Conservation (phyloP, 2,329 filamentous ascomycete genomes). For the Periconia sp. region DNA sequence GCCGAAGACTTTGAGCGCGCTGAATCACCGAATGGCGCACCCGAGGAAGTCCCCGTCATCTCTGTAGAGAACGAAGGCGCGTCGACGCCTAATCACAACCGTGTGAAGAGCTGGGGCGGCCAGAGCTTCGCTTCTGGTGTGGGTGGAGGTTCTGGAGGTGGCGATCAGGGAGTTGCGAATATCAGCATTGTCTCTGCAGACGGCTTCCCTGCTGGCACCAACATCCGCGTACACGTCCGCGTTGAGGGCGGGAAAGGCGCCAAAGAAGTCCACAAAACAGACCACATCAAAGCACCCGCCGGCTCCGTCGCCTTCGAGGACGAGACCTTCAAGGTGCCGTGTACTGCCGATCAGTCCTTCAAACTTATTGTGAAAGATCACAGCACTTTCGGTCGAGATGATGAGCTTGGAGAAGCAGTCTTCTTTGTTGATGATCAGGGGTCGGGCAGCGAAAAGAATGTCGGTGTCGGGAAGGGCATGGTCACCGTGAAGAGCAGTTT, state of each 20-base stretch:
- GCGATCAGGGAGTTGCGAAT: slow-evolving; percentile 74
- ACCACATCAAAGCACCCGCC: slow-evolving; percentile 76
- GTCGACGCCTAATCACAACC: slow-evolving; percentile 32
- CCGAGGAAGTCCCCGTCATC: slow-evolving; percentile 35
- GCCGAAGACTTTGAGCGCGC: slow-evolving; percentile 50
- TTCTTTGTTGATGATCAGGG: slow-evolving; percentile 89
- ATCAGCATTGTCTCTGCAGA: slow-evolving; percentile 81
- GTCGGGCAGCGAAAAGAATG: slow-evolving; percentile 70
- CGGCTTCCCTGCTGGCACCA: slow-evolving; percentile 76
- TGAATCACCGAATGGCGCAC: slow-evolving; percentile 49
- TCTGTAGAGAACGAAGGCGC: slow-evolving; percentile 35
- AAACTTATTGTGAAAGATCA: slow-evolving; percentile 86
- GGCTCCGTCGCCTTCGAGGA: slow-evolving; percentile 63
- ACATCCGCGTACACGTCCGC: slow-evolving; percentile 78
- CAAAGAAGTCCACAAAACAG: slow-evolving; percentile 90
- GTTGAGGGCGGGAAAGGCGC: slow-evolving; percentile 68
- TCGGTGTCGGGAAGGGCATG: slow-evolving; percentile 74
- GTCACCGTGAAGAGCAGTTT: slow-evolving; percentile 80
- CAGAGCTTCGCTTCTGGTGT: slow-evolving; percentile 50
- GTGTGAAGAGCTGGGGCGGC: slow-evolving; percentile 44
- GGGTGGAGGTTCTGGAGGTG: slow-evolving; percentile 51
- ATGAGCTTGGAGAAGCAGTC: slow-evolving; percentile 81
- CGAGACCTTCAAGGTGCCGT: slow-evolving; percentile 78
- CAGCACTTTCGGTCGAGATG: slow-evolving; percentile 81
- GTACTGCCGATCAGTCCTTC: slow-evolving; percentile 84